A percentile compares a stretch with the other conserved stretches of the same genome.
Conservation (phyloP, 2,329 filamentous ascomycete species). For the Lecanosticta acicola region DNA sequence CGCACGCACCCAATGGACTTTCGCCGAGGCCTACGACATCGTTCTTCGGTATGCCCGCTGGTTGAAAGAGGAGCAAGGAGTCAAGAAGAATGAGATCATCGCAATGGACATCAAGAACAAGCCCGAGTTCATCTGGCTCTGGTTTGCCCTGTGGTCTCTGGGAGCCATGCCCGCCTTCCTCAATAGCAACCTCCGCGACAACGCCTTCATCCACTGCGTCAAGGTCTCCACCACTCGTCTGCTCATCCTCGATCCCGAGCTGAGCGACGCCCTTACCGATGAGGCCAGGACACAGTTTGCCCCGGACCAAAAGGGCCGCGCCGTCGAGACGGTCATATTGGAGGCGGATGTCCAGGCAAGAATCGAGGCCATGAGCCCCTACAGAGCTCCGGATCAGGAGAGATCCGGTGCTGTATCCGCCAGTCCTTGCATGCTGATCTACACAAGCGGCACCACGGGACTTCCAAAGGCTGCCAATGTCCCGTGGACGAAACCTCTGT, state of each 20-base stretch:
- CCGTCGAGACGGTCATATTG: conserved; percentile 58
- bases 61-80: conserved; percentile 58
- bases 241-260: conserved; percentile 61
- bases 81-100: conserved; percentile 69
- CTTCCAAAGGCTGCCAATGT: conserved; percentile 58
- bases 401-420: conserved; percentile 25
- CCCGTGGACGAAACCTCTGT: conserved; percentile 29
- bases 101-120: conserved; percentile 78
- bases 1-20: conserved; percentile 54
- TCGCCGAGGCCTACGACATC: conserved; percentile 66
- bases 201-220: conserved; percentile 68
- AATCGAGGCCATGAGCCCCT: conserved; percentile 26
- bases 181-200: conserved; percentile 75
- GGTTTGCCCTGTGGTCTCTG: conserved; percentile 74
- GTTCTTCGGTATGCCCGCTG: conserved; percentile 69
- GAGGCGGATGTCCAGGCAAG: conserved; percentile 53
- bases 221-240: conserved; percentile 61
- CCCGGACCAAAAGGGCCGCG: conserved; percentile 37
- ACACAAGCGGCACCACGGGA: conserved; percentile 80
- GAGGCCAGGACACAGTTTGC: conserved; percentile 45
- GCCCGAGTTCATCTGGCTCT: conserved; percentile 68
- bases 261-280: conserved; percentile 53
- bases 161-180: conserved; percentile 80
- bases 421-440: conserved; percentile 69
- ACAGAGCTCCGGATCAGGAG: conserved; percentile 30